Conservation (phyloP, 108 stramenopile species). For the Conticribra weissflogii region DNA sequence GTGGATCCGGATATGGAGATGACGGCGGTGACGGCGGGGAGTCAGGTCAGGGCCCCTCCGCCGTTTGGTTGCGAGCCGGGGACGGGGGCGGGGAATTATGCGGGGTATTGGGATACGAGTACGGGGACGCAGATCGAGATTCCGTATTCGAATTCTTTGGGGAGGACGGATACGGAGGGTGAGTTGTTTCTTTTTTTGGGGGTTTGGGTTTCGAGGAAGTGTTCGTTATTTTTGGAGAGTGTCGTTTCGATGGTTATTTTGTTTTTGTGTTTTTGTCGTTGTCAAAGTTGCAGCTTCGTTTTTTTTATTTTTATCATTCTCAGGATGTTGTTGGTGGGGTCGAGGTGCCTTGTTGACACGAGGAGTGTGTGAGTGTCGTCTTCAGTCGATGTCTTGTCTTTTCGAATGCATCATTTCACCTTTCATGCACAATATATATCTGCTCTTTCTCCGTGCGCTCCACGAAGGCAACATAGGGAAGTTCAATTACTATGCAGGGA, state of each 20-base stretch:
- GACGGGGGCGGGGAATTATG: slow-evolving; percentile 8
- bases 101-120: slow-evolving; percentile 27
- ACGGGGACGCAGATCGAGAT: slow-evolving; percentile 13
- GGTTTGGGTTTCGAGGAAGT: no score
- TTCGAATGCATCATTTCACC: no score
- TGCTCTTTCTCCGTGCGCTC: background rate
- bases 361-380: slow-evolving; percentile 16
- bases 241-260: background rate
- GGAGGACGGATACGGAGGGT: slow-evolving; percentile 34
- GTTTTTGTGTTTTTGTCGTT: background rate
- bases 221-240: background rate
- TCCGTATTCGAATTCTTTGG: slow-evolving; percentile 21
- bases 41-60: slow-evolving; percentile 16
- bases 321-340: slow-evolving; percentile 50
- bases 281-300: background rate
- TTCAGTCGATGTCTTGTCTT: no score
- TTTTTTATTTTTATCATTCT: background rate
- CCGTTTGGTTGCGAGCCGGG: slow-evolving; percentile 18
- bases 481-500: slow-evolving; percentile 32
- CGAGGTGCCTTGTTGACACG: slow-evolving; percentile 38
- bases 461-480: slow-evolving; percentile 34
- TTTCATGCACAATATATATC: no score
- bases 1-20: slow-evolving; percentile 8
- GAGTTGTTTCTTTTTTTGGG: no score
- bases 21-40: background rate